Conservation (phyloP, 2,329 filamentous ascomycete genomes). For the Eutypa lata region DNA sequence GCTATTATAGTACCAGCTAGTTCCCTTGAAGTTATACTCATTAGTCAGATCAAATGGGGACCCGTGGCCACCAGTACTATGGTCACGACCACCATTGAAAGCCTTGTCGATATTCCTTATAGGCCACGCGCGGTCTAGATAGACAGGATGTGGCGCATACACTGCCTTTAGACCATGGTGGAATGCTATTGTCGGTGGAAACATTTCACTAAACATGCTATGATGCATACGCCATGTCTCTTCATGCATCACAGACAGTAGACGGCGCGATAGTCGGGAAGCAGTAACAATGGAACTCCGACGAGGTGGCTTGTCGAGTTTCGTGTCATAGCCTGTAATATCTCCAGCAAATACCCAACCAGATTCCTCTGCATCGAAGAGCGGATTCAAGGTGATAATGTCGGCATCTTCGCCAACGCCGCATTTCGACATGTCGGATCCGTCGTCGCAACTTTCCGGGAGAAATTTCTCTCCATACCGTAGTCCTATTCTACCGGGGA, state of each 20-base stretch:
- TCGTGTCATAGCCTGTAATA: constrained; percentile 63
- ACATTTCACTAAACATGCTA: constrained; percentile 80
- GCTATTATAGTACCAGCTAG: constrained; percentile 82
- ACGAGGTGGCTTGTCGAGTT: constrained; percentile 57
- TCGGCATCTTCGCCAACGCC: constrained; percentile 71
- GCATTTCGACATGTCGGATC: constrained; percentile 51
- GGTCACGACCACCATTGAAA: constrained; percentile 74
- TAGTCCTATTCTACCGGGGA: constrained; percentile 44
- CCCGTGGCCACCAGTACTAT: constrained; percentile 61
- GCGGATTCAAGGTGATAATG: constrained; percentile 73
- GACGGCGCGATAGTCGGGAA: constrained; percentile 61
- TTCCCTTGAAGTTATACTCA: constrained; percentile 80
- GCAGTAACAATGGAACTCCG: constrained; percentile 71
- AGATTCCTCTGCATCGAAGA: constrained; percentile 69
- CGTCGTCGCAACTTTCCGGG: constrained; percentile 52
- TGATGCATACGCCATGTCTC: constrained; percentile 66
- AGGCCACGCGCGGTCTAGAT: constrained; percentile 72
- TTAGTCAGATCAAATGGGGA: constrained; percentile 66
- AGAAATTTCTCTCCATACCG: constrained; percentile 53
- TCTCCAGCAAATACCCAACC: constrained; percentile 72
- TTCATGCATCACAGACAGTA: constrained; percentile 71
- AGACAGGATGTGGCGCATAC: constrained; percentile 79
- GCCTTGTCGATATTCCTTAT: constrained; percentile 67
- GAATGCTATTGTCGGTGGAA: constrained; percentile 65
- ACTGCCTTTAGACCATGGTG: constrained; percentile 78